phyloP scores from a whole-genome alignment of 495 filamentous ascomycete genomes.

The Hyaloscypha bicolor region DNA sequence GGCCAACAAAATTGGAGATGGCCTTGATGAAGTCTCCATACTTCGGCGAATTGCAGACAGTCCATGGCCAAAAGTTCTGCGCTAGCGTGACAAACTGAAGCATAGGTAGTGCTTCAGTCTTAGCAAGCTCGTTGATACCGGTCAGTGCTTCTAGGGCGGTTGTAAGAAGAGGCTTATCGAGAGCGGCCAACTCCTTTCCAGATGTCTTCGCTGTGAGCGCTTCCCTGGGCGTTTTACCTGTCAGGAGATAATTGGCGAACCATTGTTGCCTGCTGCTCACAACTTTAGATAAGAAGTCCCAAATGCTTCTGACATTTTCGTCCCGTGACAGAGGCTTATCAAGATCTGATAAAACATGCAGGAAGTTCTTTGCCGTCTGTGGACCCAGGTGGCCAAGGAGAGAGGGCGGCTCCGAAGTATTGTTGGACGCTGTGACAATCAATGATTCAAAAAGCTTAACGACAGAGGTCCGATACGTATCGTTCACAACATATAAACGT shows the following conservation, averaged over 20 bases:
- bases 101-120: conserved; percentile 66
- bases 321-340: conserved; percentile 71
- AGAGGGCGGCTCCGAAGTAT: conserved; percentile 76
- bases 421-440: conserved; percentile 65
- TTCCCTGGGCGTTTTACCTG: conserved; percentile 79
- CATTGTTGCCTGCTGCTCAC: conserved; percentile 92
- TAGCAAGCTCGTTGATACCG: conserved; percentile 63
- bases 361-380: conserved; percentile 78
- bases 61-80: conserved; percentile 93
- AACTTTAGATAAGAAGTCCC: conserved; percentile 85
- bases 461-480: conserved; percentile 64
- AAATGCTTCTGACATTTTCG: conserved; percentile 65
- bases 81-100: conserved; percentile 83
- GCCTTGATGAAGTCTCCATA: conserved; percentile 71
- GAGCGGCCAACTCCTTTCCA: conserved; percentile 36
- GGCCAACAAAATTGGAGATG: conserved; percentile 69
- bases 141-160: conserved; percentile 76
- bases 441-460: conserved; percentile 73
- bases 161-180: conserved; percentile 63
- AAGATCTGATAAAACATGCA: conserved; percentile 75
- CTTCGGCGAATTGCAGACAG: conserved; percentile 72
- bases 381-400: conserved; percentile 85
- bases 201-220: conserved; percentile 57
- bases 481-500: conserved; percentile 74
- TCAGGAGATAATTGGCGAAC: conserved; percentile 90